These are phyloP conservation scores for Phytophthora europaea DNA, from an alignment of 352 stramenopile genomes.

Conservation along the genomic window DNA sequence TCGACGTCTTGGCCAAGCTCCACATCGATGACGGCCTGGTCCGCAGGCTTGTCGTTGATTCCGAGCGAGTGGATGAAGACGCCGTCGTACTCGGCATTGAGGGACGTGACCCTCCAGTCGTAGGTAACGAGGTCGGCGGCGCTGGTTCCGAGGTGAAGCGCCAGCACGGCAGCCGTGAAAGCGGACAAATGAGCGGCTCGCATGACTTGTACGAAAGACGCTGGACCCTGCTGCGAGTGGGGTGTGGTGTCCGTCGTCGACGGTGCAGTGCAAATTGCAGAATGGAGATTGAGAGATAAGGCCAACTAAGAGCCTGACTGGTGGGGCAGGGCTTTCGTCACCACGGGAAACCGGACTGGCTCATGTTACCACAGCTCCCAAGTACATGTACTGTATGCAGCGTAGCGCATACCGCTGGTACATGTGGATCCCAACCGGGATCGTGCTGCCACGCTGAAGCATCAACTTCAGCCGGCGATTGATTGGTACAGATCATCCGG, in stretches of 20 bases:
- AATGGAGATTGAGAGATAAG: conserved; percentile 2
- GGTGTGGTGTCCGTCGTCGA: background rate
- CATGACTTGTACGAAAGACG: conserved; percentile 17
- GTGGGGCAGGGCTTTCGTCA: background rate
- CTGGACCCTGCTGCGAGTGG: background rate
- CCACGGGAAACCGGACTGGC: background rate
- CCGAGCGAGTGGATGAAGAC: conserved; percentile 29
- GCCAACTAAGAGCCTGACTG: background rate
- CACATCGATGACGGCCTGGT: conserved; percentile 40
- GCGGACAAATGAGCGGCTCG: conserved; percentile 1
- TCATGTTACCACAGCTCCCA: background rate
- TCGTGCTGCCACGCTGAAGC: background rate
- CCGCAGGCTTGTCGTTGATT: conserved; percentile 42
- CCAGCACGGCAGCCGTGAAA: conserved; percentile 1
- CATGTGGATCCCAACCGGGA: background rate
- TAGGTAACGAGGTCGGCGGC: conserved; percentile 37
- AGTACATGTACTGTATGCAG: background rate
- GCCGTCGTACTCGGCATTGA: conserved; percentile 33
- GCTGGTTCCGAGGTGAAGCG: conserved; percentile 3
- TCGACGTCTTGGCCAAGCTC: background rate
- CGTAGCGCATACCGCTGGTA: no score
- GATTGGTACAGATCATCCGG: background rate
- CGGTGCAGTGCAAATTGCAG: conserved; percentile 12
- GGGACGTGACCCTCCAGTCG: conserved; percentile 37
- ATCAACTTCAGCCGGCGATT: background rate